phyloP scores from a whole-genome alignment of 192 early-diverging fungal genomes.

The Thamnidium elegans region DNA sequence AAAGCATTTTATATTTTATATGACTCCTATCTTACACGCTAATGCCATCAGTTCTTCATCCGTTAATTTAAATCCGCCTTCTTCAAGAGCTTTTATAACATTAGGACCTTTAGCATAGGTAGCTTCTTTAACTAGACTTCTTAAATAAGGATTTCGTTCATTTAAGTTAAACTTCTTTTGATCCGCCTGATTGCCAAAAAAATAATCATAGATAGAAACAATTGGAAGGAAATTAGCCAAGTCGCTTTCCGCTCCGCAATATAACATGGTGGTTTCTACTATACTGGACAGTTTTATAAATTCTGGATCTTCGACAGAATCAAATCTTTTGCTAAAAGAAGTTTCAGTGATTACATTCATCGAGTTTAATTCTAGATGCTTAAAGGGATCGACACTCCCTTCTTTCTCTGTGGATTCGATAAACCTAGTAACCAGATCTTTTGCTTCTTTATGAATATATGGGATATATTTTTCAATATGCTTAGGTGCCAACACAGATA shows the following conservation, averaged over 20 bases:
- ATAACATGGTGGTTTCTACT: neutral
- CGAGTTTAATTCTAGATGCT: neutral
- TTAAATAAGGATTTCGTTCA: neutral
- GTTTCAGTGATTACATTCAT: conserved; percentile 4
- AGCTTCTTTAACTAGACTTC: neutral
- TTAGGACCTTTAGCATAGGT: neutral
- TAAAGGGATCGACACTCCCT: neutral
- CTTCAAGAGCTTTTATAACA: neutral
- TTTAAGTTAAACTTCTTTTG: neutral
- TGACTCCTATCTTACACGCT: too few relatives aligned
- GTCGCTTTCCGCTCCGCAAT: neutral
- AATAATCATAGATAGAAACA: neutral
- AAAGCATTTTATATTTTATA: too few relatives aligned
- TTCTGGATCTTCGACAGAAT: neutral
- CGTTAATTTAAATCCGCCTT: too few relatives aligned
- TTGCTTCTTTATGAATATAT: neutral
- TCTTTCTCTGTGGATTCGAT: neutral
- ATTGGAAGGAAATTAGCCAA: neutral
- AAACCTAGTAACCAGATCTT: neutral
- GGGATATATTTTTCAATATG: neutral
- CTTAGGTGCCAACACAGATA: conserved; percentile 8
- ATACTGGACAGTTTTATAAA: neutral
- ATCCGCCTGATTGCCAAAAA: neutral
- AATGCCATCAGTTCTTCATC: too few relatives aligned
- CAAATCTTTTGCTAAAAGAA: neutral